Conservation (phyloP, 129 eudicot species). For the Glebionis coronaria region DNA sequence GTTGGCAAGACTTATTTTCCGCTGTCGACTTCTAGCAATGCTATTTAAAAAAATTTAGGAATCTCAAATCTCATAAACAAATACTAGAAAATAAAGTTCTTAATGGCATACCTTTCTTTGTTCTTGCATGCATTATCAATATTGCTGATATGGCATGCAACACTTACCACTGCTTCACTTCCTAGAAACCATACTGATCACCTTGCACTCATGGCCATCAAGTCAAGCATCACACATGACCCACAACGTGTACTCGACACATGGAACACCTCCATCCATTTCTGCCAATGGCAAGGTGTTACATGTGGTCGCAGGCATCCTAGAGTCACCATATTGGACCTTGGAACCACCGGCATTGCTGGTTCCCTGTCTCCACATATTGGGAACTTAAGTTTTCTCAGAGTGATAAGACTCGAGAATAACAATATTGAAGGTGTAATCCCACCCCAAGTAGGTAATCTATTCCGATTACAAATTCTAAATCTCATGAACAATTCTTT, state of each 20-base stretch:
- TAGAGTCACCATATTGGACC: constrained; percentile 32
- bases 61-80: constrained; percentile 7
- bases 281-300: constrained; percentile 36
- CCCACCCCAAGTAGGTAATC: constrained; percentile 42
- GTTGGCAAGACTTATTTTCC: neutral
- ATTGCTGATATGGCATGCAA: neutral
- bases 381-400: constrained; percentile 49
- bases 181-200: constrained; percentile 28
- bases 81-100: too few relatives aligned
- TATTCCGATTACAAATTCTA: constrained; percentile 25
- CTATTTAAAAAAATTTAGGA: neutral
- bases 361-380: constrained; percentile 43
- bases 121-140: constrained; percentile 13
- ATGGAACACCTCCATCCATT: constrained; percentile 36
- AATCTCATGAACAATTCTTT: constrained; percentile 30
- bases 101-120: constrained; percentile 17
- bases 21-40: neutral
- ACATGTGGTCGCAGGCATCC: constrained; percentile 33
- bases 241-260: constrained; percentile 21
- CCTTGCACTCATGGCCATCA: constrained; percentile 32
- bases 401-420: constrained; percentile 18
- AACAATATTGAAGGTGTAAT: constrained; percentile 32
- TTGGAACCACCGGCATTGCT: constrained; percentile 14
- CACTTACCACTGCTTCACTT: neutral
- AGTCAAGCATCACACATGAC: constrained; percentile 21